These are phyloP conservation scores for Leishmania martiniquensis DNA, from an alignment of 208 protist species.

Conservation along the genomic window DNA sequence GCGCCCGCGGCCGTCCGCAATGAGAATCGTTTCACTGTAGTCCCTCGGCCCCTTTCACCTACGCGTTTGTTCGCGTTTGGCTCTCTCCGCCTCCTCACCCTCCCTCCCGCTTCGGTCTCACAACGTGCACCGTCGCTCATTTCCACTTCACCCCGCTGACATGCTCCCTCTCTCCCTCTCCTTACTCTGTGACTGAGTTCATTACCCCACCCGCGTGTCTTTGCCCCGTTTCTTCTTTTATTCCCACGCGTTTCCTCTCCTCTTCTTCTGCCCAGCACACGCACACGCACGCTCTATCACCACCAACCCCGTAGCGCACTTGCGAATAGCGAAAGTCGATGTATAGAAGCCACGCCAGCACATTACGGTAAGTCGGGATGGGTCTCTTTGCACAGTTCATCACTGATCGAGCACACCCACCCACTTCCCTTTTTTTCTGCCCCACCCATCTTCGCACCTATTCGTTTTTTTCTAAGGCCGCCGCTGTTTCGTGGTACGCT, in stretches of 20 bases:
- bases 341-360: neutral
- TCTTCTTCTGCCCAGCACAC: neutral
- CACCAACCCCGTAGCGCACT: too few relatives aligned
- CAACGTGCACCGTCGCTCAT: neutral
- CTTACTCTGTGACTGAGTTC: neutral
- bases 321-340: too few relatives aligned
- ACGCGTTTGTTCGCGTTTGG: neutral
- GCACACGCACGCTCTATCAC: neutral
- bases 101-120: neutral
- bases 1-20: neutral
- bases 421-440: neutral
- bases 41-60: neutral
- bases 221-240: neutral
- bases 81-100: neutral
- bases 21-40: neutral
- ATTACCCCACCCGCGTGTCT: neutral
- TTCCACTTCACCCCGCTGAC: neutral
- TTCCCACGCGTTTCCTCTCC: neutral
- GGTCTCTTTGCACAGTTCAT: neutral
- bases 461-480: neutral
- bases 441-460: too few relatives aligned
- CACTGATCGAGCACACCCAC: neutral
- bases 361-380: neutral
- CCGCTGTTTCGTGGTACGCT: neutral
- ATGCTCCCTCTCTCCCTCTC: neutral